phyloP scores from a whole-genome alignment of 2,329 filamentous ascomycete genomes.

The Monilinia fructigena region DNA sequence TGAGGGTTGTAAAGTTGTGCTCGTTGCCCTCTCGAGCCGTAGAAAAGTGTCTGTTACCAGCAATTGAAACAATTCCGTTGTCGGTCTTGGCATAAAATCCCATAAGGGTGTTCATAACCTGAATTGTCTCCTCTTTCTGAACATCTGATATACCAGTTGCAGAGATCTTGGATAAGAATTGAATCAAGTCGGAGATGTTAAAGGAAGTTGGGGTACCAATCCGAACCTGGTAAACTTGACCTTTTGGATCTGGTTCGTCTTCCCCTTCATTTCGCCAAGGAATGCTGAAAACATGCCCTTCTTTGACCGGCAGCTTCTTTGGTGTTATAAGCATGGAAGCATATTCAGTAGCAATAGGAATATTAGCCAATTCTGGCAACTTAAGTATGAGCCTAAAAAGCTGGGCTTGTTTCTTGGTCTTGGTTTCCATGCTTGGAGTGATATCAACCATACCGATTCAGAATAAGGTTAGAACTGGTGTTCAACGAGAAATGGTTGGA shows the following conservation, averaged over 20 bases:
- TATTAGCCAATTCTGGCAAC: conserved; percentile 34
- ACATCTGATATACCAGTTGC: conserved; percentile 13
- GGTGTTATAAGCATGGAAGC: conserved; percentile 36
- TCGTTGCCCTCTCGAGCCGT: conserved; percentile 36
- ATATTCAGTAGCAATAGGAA: conserved; percentile 34
- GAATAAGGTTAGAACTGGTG: conserved; percentile 28
- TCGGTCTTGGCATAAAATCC: conserved; percentile 46
- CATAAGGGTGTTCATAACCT: conserved; percentile 58
- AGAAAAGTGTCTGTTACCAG: conserved; percentile 53
- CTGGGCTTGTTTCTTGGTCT: conserved; percentile 34
- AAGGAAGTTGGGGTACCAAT: conserved; percentile 28
- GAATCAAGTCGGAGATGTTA: conserved; percentile 30
- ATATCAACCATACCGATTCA: conserved; percentile 38
- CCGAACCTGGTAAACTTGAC: conserved; percentile 30
- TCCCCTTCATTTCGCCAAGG: conserved; percentile 35
- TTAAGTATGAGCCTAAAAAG: conserved; percentile 32
- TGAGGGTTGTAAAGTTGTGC: conserved; percentile 42
- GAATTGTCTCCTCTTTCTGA: conserved; percentile 51
- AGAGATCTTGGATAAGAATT: conserved; percentile 27
- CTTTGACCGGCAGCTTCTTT: conserved; percentile 14
- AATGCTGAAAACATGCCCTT: conserved; percentile 25
- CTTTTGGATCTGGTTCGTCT: conserved; percentile 30
- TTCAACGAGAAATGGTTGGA: conserved; percentile 39
- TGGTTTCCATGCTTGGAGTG: conserved; percentile 32
- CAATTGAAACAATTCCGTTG: conserved; percentile 46